These are phyloP conservation scores for Verbascum thapsus DNA, from an alignment of 257 asterid genomes.

Conservation along the genomic window DNA sequence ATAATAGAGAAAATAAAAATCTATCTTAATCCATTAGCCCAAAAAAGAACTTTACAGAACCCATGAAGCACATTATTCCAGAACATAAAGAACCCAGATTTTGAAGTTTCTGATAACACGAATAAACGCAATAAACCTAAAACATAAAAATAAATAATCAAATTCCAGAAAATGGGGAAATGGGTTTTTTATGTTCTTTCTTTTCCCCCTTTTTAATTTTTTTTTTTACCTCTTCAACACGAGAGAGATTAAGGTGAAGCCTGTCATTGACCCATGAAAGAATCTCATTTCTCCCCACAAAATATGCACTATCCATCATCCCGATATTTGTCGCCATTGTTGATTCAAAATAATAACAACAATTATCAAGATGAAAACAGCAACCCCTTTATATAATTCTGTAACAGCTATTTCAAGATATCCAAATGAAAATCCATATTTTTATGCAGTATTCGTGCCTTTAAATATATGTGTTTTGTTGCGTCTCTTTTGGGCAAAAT, in stretches of 20 bases:
- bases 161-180: slow-evolving; percentile 5
- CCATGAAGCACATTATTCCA: neutral
- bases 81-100: neutral
- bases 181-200: neutral
- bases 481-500: no score
- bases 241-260: slow-evolving; percentile 78
- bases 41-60: no score
- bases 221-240: slow-evolving; percentile 78
- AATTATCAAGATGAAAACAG: slow-evolving; percentile 15
- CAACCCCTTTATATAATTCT: slow-evolving; percentile 8
- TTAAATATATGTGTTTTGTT: no score
- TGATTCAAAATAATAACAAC: slow-evolving; percentile 13
- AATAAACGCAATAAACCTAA: slow-evolving; percentile 7
- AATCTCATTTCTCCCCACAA: slow-evolving; percentile 89
- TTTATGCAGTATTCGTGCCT: no score
- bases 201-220: neutral
- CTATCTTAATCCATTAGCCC: no score
- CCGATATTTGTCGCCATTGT: slow-evolving; percentile 81
- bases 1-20: no score
- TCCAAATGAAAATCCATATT: no score
- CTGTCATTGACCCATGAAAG: slow-evolving; percentile 80
- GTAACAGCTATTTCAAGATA: slow-evolving; percentile 25
- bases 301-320: slow-evolving; percentile 90
- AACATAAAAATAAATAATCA: neutral
- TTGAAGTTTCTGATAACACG: no score